These are phyloP conservation scores for Patellifolia procumbens DNA, from an alignment of 179 eudicot genomes.

Conservation along the genomic window DNA sequence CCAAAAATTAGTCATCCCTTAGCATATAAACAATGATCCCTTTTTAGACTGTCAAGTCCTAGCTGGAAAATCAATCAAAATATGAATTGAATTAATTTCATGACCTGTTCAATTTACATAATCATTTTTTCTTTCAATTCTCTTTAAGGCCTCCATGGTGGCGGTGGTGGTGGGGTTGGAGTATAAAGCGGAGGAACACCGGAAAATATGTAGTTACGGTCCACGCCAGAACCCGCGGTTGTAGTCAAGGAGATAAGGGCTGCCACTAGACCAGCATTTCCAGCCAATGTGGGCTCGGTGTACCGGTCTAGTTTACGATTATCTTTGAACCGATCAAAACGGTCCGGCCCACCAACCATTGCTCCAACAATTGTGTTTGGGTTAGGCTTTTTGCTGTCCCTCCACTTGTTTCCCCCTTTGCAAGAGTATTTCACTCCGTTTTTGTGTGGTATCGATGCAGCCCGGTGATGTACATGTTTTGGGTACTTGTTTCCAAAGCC, in stretches of 20 bases:
- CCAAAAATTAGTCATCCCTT: background rate
- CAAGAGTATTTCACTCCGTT: conserved; percentile 51
- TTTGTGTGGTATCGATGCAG: conserved; percentile 64
- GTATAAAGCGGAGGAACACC: conserved; percentile 75
- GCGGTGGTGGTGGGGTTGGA: conserved; percentile 68
- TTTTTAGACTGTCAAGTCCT: background rate
- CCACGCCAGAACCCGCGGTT: conserved; percentile 51
- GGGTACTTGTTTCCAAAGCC: conserved; percentile 70
- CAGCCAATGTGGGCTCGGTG: conserved; percentile 84
- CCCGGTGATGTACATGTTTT: conserved; percentile 68
- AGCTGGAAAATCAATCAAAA: conserved; percentile 2
- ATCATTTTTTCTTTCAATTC: background rate
- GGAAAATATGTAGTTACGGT: conserved; percentile 62
- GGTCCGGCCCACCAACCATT: conserved; percentile 86
- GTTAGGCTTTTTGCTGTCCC: conserved; percentile 50
- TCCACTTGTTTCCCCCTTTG: conserved; percentile 60
- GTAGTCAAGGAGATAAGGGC: conserved; percentile 71
- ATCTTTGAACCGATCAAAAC: conserved; percentile 52
- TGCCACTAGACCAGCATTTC: conserved; percentile 84
- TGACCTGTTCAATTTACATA: background rate
- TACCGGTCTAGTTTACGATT: conserved; percentile 42
- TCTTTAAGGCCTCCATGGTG: conserved; percentile 82
- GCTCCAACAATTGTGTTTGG: conserved; percentile 68
- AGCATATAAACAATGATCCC: conserved; percentile 11
- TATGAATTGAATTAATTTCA: background rate